These are phyloP conservation scores for Thermochaetoides thermophila DNA, from an alignment of 495 filamentous ascomycete species.

Conservation along the genomic window DNA sequence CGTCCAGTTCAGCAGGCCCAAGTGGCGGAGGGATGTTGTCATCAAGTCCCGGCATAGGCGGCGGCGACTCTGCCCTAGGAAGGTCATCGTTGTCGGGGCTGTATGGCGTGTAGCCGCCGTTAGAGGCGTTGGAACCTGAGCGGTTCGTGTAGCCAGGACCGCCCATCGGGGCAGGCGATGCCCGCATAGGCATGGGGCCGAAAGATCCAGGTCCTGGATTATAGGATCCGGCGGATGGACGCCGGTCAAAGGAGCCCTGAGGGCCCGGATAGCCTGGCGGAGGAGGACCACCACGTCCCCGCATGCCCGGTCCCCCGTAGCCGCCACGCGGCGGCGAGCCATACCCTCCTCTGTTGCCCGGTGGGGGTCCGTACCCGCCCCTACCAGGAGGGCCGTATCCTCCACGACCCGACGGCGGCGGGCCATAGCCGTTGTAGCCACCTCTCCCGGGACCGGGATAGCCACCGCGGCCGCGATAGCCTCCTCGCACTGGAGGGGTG, in stretches of 20 bases:
- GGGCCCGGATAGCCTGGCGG: constrained; percentile 35
- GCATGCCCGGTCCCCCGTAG: constrained; percentile 31
- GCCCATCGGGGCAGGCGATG: constrained; percentile 20
- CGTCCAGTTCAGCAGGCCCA: too few species aligned
- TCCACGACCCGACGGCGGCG: constrained; percentile 17
- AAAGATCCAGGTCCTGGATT: constrained; percentile 23
- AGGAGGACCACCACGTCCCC: constrained; percentile 37
- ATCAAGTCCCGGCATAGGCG: constrained; percentile 44
- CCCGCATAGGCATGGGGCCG: constrained; percentile 18
- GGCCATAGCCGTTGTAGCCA: constrained; percentile 24
- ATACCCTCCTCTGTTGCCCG: constrained; percentile 24
- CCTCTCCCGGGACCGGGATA: constrained; percentile 29
- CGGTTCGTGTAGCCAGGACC: constrained; percentile 25
- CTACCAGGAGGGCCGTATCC: constrained; percentile 27
- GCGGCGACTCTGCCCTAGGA: constrained; percentile 45
- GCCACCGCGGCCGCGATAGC: constrained; percentile 40
- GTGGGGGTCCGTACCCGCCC: constrained; percentile 33
- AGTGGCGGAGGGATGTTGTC: constrained; percentile 25
- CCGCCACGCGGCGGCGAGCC: constrained; percentile 38
- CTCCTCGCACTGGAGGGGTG: constrained; percentile 32
- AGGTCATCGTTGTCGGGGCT: constrained; percentile 25
- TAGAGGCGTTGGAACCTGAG: constrained; percentile 16
- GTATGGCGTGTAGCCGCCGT: constrained; percentile 27
- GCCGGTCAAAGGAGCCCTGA: constrained; percentile 29
- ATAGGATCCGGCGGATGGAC: constrained; percentile 19